A percentile compares a stretch with the other conserved stretches of the same genome.
phyloP scores from a whole-genome alignment of 176 grass and related monocot species.

The Typha latifolia region DNA sequence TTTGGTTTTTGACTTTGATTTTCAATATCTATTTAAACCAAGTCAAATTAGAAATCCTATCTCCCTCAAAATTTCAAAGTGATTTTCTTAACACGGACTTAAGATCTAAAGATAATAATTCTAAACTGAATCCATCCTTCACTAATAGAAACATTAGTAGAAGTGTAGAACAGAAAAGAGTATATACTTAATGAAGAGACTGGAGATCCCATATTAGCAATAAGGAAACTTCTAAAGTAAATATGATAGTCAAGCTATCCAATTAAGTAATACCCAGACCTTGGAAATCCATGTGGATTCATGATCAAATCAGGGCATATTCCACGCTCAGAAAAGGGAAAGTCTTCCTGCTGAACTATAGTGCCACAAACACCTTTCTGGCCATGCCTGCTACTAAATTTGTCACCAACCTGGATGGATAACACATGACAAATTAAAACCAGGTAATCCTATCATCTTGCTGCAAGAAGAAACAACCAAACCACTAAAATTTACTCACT shows the following conservation, averaged over 20 bases:
- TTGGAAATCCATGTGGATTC: constrained; percentile 98
- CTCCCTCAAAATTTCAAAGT: too few relatives aligned
- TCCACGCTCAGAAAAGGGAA: constrained; percentile 86
- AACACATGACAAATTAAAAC: constrained; percentile 8
- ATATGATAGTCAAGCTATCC: not conserved
- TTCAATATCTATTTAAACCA: too few relatives aligned
- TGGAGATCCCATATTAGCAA: too few relatives aligned
- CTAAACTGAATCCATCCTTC: too few relatives aligned
- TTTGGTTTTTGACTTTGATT: too few relatives aligned
- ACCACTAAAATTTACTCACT: constrained; percentile 29
- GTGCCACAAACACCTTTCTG: constrained; percentile 98
- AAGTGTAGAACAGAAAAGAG: too few relatives aligned
- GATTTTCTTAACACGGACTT: too few relatives aligned
- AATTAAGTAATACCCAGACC: constrained; percentile 24
- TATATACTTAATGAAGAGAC: too few relatives aligned
- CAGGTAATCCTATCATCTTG: constrained; percentile 1
- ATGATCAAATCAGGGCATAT: constrained; percentile 99
- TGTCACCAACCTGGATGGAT: constrained; percentile 70
- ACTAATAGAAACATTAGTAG: too few relatives aligned
- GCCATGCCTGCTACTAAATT: constrained; percentile 98
- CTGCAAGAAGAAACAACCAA: not conserved
- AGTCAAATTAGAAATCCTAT: too few relatives aligned
- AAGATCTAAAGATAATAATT: too few relatives aligned
- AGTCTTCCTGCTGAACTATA: constrained; percentile 96
- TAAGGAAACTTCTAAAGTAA: not conserved